These are phyloP conservation scores for Fraxinus paxiana DNA, from an alignment of 305 asterid genomes.

Conservation along the genomic window DNA sequence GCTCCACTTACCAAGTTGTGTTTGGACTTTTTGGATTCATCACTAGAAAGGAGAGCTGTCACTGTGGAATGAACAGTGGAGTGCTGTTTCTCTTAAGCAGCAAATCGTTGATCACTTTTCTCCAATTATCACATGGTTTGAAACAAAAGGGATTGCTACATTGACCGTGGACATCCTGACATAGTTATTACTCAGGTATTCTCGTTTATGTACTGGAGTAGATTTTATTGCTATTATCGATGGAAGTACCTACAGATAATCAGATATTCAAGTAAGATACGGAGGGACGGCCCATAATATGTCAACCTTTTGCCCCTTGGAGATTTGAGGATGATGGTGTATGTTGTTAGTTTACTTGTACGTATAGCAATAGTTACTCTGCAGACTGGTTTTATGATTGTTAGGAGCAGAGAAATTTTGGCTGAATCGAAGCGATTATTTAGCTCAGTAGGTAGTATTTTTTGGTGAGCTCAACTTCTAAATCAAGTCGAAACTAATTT, in stretches of 20 bases:
- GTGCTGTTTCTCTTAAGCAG: not conserved
- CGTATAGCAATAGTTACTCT: not conserved
- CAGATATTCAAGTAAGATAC: not conserved
- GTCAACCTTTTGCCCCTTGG: not conserved
- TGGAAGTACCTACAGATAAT: not conserved
- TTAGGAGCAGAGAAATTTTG: not conserved
- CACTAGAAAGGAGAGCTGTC: slow-evolving; percentile 52
- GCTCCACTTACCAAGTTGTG: slow-evolving; percentile 73
- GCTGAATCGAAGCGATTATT: not conserved
- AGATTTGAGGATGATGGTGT: not conserved
- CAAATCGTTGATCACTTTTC: not conserved
- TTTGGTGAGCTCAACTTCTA: not conserved
- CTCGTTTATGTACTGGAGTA: not conserved
- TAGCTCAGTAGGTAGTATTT: not conserved
- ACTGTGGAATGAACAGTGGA: slow-evolving; percentile 32
- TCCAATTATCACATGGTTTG: not conserved
- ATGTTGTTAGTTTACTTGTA: not conserved
- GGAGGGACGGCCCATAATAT: not conserved
- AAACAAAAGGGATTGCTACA: not conserved
- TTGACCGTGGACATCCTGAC: not conserved
- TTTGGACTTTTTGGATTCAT: slow-evolving; percentile 58
- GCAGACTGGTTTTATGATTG: not conserved
- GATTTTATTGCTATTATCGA: not conserved
- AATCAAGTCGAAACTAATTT: not conserved
- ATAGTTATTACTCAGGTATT: not conserved